Evolutionary conservation across 2,329 filamentous ascomycete species (phyloP), one percentile per base, ranked within the genome.

Genomic region (Pseudogymnoascus sp.): DNA sequence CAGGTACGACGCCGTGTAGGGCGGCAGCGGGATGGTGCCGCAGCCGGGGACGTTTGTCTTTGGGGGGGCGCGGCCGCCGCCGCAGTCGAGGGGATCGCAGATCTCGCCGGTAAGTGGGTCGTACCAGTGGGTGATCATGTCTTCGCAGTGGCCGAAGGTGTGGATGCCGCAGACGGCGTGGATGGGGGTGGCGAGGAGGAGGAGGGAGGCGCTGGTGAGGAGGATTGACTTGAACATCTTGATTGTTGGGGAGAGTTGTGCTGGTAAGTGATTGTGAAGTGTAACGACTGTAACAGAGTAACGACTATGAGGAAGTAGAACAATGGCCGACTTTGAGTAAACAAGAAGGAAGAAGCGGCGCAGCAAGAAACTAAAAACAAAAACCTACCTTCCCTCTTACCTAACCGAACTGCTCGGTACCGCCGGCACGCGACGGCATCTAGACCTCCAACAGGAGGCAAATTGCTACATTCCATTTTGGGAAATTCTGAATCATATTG

Each of bases 81-180:
- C 68, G 41, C 68, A 69, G 61, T 69, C 65, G 22, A 69, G 62
- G 5, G 64, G 64, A 50, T 69, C 68, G 62, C 67, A 69, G 37
- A 69, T 63, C 60, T 67, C 66, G 41, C 67, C 68, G 1, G 64
- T 69, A 12, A 37, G 37, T 3, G 67, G 68, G 60, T 67, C 64
- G 61, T 65, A 69, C 63, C 63, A 69, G 62, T 68, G 66, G 10
- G 66, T 61, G 56, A 62, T 69, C 1, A 35, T 60, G 60, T 68
- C 68, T 38, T 61, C 65, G 33, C 59, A 61, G 59, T 31, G 24
- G 35, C 37, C 41, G 35, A 61, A 61, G 59, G 35, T 61, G 28
- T 38, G 28, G n/a, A 26, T 43, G 33, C 28, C 33, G 59, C 59
- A 61, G 31, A 38, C 59, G 41, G 59, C 59, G 35, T 41, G 31